These are phyloP conservation scores for Lactarius quietus DNA, from an alignment of 768 basidiomycete species.

Conservation along the genomic window DNA sequence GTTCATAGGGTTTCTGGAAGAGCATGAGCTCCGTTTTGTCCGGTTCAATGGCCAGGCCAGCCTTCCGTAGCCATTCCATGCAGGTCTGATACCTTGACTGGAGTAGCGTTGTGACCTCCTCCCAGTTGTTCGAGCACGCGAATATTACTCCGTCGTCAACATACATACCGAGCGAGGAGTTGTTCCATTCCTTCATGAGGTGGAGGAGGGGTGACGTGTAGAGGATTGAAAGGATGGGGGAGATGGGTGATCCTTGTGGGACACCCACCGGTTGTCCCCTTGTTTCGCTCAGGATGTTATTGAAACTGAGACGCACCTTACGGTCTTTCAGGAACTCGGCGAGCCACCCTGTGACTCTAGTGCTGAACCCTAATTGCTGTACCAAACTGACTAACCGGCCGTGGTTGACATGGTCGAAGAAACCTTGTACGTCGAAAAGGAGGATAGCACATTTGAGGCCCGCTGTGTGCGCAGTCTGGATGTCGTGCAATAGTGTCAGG, in stretches of 20 bases:
- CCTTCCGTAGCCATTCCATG: background rate
- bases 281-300: background rate
- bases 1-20: background rate
- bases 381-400: too few species aligned
- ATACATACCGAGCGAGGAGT: background rate
- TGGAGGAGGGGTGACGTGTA: background rate
- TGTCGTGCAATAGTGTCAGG: conserved; percentile 26
- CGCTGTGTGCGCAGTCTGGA: conserved; percentile 4
- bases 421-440: too few species aligned
- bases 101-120: too few species aligned
- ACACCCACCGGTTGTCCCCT: background rate
- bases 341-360: too few species aligned
- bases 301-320: too few species aligned
- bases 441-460: conserved; percentile 37
- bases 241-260: background rate
- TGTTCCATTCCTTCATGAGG: background rate
- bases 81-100: background rate
- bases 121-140: background rate
- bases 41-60: background rate
- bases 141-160: background rate
- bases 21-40: background rate
- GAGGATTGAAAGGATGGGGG: background rate
- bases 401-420: conserved; percentile 25
- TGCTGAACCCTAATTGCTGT: too few species aligned
- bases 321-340: too few species aligned